phyloP scores from a whole-genome alignment of 1,284 basidiomycete genomes.

The Athelia psychrophila region DNA sequence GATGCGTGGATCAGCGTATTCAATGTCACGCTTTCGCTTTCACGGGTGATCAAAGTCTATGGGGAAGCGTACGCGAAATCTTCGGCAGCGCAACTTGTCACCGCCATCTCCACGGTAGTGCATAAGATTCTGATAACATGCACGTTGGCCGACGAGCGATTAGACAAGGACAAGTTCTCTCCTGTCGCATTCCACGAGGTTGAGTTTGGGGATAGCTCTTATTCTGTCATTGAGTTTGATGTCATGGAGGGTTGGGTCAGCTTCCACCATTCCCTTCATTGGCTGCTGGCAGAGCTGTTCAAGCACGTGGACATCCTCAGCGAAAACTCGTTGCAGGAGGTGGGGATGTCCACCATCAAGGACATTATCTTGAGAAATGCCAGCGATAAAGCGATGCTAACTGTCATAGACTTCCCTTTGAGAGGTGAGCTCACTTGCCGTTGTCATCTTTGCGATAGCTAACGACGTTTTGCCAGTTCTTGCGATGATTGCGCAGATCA shows the following conservation, averaged over 20 bases:
- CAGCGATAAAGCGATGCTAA: slow-evolving; percentile 62
- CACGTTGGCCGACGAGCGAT: slow-evolving; percentile 57
- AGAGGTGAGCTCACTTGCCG: slow-evolving; percentile 55
- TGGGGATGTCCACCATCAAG: slow-evolving; percentile 53
- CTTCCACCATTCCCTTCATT: slow-evolving; percentile 94
- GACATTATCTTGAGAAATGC: slow-evolving; percentile 59
- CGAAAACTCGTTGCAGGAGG: slow-evolving; percentile 47
- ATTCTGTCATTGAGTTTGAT: slow-evolving; percentile 71
- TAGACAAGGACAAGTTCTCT: slow-evolving; percentile 64
- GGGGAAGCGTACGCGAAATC: slow-evolving; percentile 76
- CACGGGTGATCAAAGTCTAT: slow-evolving; percentile 84
- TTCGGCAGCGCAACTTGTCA: slow-evolving; percentile 56
- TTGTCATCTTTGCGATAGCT: slow-evolving; percentile 2
- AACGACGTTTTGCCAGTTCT: slow-evolving; percentile 51
- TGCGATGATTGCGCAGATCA: slow-evolving; percentile 91
- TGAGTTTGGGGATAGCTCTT: slow-evolving; percentile 57
- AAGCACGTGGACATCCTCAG: slow-evolving; percentile 74
- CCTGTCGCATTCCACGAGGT: slow-evolving; percentile 63
- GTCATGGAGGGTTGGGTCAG: slow-evolving; percentile 83
- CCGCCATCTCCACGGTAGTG: slow-evolving; percentile 69
- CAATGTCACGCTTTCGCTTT: slow-evolving; percentile 86
- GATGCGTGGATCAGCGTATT: slow-evolving; percentile 95
- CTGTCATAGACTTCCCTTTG: slow-evolving; percentile 82
- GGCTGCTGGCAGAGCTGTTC: slow-evolving; percentile 88
- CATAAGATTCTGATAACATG: slow-evolving; percentile 75